Percentiles rank a stretch among this genome's conserved stretches.
These are phyloP conservation scores for Kuraishia ogatae DNA, from an alignment of 805 yeast genomes.

Conservation along the genomic window DNA sequence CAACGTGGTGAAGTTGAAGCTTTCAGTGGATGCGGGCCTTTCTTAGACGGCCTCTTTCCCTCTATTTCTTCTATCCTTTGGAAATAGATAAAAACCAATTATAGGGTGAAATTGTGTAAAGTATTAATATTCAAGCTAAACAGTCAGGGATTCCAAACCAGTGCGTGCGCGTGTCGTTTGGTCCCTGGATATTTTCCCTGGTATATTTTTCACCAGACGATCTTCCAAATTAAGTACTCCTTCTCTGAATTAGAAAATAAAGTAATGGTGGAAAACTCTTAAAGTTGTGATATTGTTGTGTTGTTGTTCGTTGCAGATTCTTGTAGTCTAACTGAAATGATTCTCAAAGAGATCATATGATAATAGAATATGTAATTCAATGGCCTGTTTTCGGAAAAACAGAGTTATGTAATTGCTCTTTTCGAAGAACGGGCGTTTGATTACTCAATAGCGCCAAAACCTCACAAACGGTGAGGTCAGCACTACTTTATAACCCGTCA, in stretches of 20 bases:
- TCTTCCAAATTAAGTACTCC: background rate
- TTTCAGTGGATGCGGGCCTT: background rate
- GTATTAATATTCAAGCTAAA: background rate
- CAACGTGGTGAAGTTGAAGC: background rate
- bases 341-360: background rate
- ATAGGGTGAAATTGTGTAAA: background rate
- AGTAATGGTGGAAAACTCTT: background rate
- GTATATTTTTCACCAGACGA: background rate
- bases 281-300: too few species aligned
- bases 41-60: background rate
- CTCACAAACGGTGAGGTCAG: background rate
- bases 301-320: too few species aligned
- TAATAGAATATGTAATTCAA: background rate
- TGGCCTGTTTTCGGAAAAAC: background rate
- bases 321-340: background rate
- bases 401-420: background rate
- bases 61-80: background rate
- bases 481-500: conserved; percentile 20
- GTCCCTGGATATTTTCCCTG: background rate
- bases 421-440: background rate
- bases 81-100: background rate
- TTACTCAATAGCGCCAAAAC: background rate
- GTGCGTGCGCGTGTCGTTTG: background rate
- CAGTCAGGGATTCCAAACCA: background rate
- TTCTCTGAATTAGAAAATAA: background rate